Evolutionary conservation across 2,329 filamentous ascomycete species (phyloP), one percentile per base, ranked within the genome.

Genomic region (Ceratocystiopsis brevicomis): DNA sequence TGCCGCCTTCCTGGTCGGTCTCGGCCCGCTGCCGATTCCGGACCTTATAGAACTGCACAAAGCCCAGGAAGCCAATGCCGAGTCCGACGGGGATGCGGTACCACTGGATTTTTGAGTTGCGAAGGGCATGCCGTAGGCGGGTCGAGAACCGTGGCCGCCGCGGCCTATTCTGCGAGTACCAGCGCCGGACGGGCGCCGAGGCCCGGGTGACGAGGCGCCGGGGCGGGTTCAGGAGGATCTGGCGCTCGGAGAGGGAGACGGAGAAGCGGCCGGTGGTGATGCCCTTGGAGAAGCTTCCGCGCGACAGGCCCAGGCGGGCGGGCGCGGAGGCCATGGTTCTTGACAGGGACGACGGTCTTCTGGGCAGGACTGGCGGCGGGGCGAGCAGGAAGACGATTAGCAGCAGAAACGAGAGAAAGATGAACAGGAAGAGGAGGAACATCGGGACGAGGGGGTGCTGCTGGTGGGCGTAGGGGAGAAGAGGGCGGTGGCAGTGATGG

Each of bases 1-100:
- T 11, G 25, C 8, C 25, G 25, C 25, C 10, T 30, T 30, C 25
- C 6, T 30, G 10, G 46, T 66, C 63, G 46, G 64, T 60, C 37
- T 64, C 55, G 53, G 64, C 67, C 51, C 72, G 69, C 47, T 74
- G 67, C n/a, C 69, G 58, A 19, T 50, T 56, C 14, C 66, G 75
- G 44, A 83, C 73, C 57, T 83, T 83, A 60, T 88, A 90, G 57
- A 92, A 78, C 53, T 94, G 86, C 41, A 87, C 69, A 42, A 82
- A 66, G 19, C 85, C 87, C 10, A 95, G 68, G 54, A 93, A 86
- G 45, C 74, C 83, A 53, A 94, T 78, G 47, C 87, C 87, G 18
- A 94, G 68, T 21, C 80, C 83, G 44, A 94, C 73, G 18, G 87
- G 87, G 52, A 95, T 93, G 39, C 82, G 83, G 60, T 86, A 84